Percentiles rank a stretch among this genome's conserved stretches.
Evolutionary conservation across 2,329 filamentous ascomycete species (phyloP).

Genomic region (Rutstroemia sp.): DNA sequence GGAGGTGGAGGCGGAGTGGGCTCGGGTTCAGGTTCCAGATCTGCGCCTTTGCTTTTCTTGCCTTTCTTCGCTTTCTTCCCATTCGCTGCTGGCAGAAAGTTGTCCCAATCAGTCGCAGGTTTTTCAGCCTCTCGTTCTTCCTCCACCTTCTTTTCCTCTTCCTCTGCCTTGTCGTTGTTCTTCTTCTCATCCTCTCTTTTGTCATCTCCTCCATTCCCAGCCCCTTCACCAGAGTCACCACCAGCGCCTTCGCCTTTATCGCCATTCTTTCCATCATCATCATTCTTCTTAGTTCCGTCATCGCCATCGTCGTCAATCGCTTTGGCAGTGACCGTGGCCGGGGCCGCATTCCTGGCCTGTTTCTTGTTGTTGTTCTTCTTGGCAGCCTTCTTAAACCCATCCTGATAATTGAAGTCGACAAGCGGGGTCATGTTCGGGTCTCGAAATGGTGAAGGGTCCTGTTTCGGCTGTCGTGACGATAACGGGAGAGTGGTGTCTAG

Average conservation of each 20-base stretch:
- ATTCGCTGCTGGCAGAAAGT: neutral
- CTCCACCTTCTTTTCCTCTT: constrained; percentile 8
- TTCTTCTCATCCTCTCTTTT: constrained; percentile 34
- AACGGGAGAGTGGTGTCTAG: constrained; percentile 11
- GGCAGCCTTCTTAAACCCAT: constrained; percentile 47
- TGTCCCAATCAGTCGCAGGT: neutral
- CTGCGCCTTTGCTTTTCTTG: constrained; percentile 36
- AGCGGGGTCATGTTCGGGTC: constrained; percentile 39
- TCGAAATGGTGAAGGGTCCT: constrained; percentile 32
- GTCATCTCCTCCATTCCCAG: constrained; percentile 32
- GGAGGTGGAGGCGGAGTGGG: constrained; percentile 26
- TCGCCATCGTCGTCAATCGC: constrained; percentile 41
- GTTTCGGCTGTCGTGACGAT: constrained; percentile 16
- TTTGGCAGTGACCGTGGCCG: constrained; percentile 37
- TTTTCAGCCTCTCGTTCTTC: neutral
- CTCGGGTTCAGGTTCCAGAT: constrained; percentile 23
- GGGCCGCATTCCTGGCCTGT: constrained; percentile 38
- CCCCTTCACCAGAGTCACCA: constrained; percentile 29
- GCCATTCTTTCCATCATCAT: constrained; percentile 28
- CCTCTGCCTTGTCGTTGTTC: constrained; percentile 52
- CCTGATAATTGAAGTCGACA: constrained; percentile 51
- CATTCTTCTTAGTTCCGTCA: constrained; percentile 37
- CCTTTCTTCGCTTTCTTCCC: constrained; percentile 38
- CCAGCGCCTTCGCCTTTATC: constrained; percentile 30
- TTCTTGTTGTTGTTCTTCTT: constrained; percentile 36